These are phyloP conservation scores for Ceratocystis eucalypticola DNA, from an alignment of 2,329 filamentous ascomycete genomes.

Conservation along the genomic window DNA sequence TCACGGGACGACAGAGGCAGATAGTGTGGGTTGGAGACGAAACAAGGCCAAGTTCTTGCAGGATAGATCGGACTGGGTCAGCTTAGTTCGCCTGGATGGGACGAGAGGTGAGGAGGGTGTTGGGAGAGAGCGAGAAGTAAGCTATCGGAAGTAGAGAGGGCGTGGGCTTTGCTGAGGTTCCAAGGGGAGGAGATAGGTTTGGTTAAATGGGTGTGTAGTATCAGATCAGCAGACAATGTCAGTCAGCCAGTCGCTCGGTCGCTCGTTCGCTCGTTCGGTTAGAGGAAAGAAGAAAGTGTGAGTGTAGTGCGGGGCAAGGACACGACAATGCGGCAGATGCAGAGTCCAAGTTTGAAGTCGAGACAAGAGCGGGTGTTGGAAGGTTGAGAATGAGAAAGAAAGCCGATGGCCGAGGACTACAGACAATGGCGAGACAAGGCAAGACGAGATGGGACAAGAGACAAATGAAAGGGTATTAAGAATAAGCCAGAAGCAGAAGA, in stretches of 20 bases:
- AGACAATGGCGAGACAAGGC: too few relatives aligned
- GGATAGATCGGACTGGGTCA: neutral
- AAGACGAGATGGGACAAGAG: neutral
- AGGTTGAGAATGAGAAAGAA: neutral
- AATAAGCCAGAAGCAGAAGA: neutral
- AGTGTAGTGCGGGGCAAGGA: neutral
- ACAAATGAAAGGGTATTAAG: neutral
- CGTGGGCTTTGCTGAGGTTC: too few relatives aligned
- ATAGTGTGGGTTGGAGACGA: slow-evolving; percentile 20
- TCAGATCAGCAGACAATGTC: too few relatives aligned
- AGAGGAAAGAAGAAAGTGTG: too few relatives aligned
- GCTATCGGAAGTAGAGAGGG: too few relatives aligned
- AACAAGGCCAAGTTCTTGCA: slow-evolving; percentile 17
- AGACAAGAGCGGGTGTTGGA: neutral
- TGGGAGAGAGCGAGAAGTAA: neutral
- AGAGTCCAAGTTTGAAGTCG: neutral
- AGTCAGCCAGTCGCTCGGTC: too few relatives aligned
- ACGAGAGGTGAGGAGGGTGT: neutral
- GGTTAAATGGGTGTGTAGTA: too few relatives aligned
- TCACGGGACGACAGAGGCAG: slow-evolving; percentile 14
- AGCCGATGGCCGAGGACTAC: neutral
- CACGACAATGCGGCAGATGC: neutral
- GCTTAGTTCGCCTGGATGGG: neutral
- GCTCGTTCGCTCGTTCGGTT: neutral
- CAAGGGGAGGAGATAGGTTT: too few relatives aligned